These are phyloP conservation scores for Closterium sp. DNA, from an alignment of 139 green algal genomes.

Conservation along the genomic window DNA sequence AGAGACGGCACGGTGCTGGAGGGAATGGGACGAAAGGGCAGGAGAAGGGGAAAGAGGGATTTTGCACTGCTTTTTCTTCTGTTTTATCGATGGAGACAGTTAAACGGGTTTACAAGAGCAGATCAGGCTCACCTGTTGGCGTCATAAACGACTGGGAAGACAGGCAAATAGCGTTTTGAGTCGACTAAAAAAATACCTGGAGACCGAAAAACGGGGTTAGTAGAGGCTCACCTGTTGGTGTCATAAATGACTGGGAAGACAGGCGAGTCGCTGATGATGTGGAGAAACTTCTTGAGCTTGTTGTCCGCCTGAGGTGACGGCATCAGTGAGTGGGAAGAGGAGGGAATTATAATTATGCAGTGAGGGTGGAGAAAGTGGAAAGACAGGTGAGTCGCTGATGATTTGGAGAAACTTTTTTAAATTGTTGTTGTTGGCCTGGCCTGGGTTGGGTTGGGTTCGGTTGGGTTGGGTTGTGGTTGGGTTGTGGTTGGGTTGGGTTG, in stretches of 20 bases:
- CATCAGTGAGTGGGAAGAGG: too few relatives aligned
- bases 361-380: not conserved
- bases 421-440: not conserved
- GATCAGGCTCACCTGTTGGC: not conserved
- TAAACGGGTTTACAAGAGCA: too few relatives aligned
- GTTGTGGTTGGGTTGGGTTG: too few relatives aligned
- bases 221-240: slow-evolving; percentile 40
- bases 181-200: not conserved
- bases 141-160: not conserved
- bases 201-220: too few relatives aligned
- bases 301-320: slow-evolving; percentile 53
- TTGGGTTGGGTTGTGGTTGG: too few relatives aligned
- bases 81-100: too few relatives aligned
- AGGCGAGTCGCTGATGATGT: slow-evolving; percentile 87
- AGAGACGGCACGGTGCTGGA: not conserved
- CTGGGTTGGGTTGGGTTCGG: too few relatives aligned
- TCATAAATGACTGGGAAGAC: slow-evolving; percentile 97
- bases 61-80: too few relatives aligned
- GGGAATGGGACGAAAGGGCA: not conserved
- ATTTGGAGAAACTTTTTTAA: not conserved
- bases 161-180: not conserved
- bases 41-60: not conserved
- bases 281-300: slow-evolving; percentile 94
- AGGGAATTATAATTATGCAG: too few relatives aligned
- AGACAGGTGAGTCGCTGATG: too few relatives aligned